Evolutionary conservation across 768 basidiomycete genomes (phyloP).

Genomic region (Ramaria sp.): DNA sequence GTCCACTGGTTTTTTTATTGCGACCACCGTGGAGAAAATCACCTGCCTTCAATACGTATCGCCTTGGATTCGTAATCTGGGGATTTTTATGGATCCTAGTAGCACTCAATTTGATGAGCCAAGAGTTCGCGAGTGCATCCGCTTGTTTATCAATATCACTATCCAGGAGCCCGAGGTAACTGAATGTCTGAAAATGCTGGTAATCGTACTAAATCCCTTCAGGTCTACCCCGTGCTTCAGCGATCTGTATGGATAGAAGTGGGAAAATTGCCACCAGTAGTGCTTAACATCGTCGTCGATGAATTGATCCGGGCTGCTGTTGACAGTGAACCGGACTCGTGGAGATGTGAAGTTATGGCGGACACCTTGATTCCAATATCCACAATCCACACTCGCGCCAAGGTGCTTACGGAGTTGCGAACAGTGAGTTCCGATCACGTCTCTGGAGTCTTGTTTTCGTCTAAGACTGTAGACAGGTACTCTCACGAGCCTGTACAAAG

Average conservation of each 20-base stretch:
- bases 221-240: conserved; percentile 62
- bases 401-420: conserved; percentile 66
- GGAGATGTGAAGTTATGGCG: conserved; percentile 64
- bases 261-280: conserved; percentile 38
- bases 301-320: conserved; percentile 73
- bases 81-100: conserved; percentile 58
- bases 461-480: conserved; percentile 31
- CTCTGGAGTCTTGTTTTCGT: neutral
- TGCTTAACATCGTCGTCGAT: conserved; percentile 65
- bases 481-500: conserved; percentile 61
- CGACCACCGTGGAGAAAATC: conserved; percentile 40
- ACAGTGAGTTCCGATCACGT: conserved; percentile 38
- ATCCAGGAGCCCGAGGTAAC: conserved; percentile 57
- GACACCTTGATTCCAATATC: conserved; percentile 65
- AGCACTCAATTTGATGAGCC: conserved; percentile 59
- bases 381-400: conserved; percentile 67
- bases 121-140: conserved; percentile 68
- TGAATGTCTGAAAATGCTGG: neutral
- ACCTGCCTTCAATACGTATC: conserved; percentile 73
- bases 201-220: neutral
- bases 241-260: conserved; percentile 71
- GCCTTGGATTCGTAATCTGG: conserved; percentile 82
- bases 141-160: conserved; percentile 69
- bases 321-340: conserved; percentile 71
- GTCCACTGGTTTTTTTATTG: conserved; percentile 37